These are phyloP conservation scores for Leccinum ochraceum DNA, from an alignment of 768 basidiomycete species.

Conservation along the genomic window DNA sequence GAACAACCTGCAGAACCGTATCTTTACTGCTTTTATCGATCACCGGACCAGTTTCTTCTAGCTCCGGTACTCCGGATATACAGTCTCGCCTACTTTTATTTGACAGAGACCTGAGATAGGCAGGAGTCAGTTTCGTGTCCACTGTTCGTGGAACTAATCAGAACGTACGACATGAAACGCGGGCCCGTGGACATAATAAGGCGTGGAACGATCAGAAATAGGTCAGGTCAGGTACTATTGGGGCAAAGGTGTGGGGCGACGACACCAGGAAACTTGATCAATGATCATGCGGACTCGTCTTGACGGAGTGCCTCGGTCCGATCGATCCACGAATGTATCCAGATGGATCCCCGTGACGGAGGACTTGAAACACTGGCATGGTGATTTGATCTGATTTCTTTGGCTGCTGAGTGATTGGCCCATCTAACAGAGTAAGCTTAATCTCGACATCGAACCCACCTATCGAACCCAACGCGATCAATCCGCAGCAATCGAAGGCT, in stretches of 20 bases:
- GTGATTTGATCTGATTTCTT: neutral
- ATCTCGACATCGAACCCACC: too few relatives aligned
- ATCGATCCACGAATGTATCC: neutral
- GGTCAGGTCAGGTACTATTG: neutral
- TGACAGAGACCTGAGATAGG: neutral
- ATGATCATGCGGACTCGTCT: slow-evolving; percentile 12
- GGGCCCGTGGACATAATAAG: neutral
- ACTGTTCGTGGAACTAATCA: neutral
- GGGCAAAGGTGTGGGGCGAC: neutral
- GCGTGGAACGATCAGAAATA: slow-evolving; percentile 12
- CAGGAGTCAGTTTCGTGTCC: neutral
- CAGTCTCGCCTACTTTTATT: neutral
- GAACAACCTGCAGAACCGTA: slow-evolving; percentile 2
- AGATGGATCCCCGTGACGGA: neutral
- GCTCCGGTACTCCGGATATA: slow-evolving; percentile 10
- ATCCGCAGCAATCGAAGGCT: neutral
- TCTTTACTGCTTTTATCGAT: slow-evolving; percentile 16
- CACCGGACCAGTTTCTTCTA: neutral
- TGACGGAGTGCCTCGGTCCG: neutral
- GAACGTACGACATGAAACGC: neutral
- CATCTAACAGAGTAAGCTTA: neutral
- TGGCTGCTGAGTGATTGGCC: neutral
- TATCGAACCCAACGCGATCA: neutral
- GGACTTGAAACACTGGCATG: neutral
- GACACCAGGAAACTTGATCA: slow-evolving; percentile 10